Evolutionary conservation across 148 eudicot species (phyloP).

Genomic region (Oxyria digyna): DNA sequence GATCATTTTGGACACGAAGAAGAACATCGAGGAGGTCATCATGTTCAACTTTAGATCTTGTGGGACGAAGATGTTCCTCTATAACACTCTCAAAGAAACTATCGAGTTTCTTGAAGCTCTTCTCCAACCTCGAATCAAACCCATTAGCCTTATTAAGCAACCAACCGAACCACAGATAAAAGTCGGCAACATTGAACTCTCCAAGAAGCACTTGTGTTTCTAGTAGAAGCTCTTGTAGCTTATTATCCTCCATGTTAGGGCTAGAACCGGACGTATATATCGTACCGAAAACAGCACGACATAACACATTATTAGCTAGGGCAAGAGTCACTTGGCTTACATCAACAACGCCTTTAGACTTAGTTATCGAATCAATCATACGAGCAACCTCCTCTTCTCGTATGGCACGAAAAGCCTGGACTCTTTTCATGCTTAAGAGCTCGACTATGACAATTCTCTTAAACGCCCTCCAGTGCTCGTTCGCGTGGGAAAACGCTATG

Average conservation of each 20-base stretch:
- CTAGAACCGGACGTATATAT: not conserved
- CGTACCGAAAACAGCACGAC: slow-evolving; percentile 33
- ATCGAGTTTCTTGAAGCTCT: slow-evolving; percentile 22
- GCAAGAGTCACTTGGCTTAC: slow-evolving; percentile 26
- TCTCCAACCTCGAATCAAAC: slow-evolving; percentile 26
- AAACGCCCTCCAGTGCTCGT: slow-evolving; percentile 38
- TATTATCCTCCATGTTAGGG: not conserved
- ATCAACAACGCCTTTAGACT: slow-evolving; percentile 12
- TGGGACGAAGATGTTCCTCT: slow-evolving; percentile 23
- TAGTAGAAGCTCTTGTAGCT: slow-evolving; percentile 16
- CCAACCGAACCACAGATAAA: slow-evolving; percentile 44
- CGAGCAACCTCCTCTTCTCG: slow-evolving; percentile 28
- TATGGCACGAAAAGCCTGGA: slow-evolving; percentile 20
- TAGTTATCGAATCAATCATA: slow-evolving; percentile 18
- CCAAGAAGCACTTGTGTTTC: slow-evolving; percentile 26
- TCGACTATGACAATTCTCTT: slow-evolving; percentile 26
- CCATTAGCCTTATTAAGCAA: slow-evolving; percentile 40
- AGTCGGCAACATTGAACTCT: slow-evolving; percentile 43
- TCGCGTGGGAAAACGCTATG: slow-evolving; percentile 29
- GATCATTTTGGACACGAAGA: slow-evolving; percentile 35
- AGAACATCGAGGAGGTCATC: slow-evolving; percentile 43
- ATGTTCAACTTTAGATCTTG: slow-evolving; percentile 10
- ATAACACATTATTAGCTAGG: slow-evolving; percentile 27
- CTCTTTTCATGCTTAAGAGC: slow-evolving; percentile 29
- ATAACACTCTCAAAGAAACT: slow-evolving; percentile 24